Base-by-base conservation (phyloP, 75 land plant genomes). In the Larix kaempferi region DNA sequence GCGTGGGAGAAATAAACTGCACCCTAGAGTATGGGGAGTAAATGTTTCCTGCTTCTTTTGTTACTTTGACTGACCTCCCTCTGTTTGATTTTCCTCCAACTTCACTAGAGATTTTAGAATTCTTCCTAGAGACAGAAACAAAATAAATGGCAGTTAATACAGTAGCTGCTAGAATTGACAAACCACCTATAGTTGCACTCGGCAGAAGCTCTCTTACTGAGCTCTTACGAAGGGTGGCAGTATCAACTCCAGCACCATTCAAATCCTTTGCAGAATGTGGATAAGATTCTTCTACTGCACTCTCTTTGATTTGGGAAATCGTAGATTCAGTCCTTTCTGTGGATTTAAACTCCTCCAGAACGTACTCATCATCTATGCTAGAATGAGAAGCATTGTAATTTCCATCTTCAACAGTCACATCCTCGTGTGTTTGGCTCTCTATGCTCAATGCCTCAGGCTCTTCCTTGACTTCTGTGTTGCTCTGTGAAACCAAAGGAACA, bases 91-190 rank as follows among this genome's bases (percentile, higher is more conserved):
- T 7, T 19, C 49, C 49, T 10, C 8, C 73, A 69, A 39, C 73
- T 41, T 69, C 52, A 41, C 23, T 7, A 10, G 54, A n/a, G 73
- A 39, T 69, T 39, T 11, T 69, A 41, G 23, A 8, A 21, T 37
- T 69, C 41, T 35, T 69, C 54, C 25, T 69, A 39, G 73, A 69
- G 7, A 49, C 52, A 69, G 49, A 69, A 69, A 35, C 49, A 3
- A 41, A 69, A 44, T n/a, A 69, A 39, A 41, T 41, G 21, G 73
- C 44, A 69, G 73, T 54, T 39, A 69, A 39, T 37, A 35, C 23
- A 69, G 49, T 17, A 41, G 73, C 73, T 69, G n/a, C 54, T 69
- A 69, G 52, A 69, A 69, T 69, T 41, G 73, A 69, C 25, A 69
- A 12, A 69, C 25, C 44, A 69, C 25, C 44, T 69, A 3, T 69